These are phyloP conservation scores for Malus sylvestris DNA, from an alignment of 306 rosid species.

Conservation along the genomic window DNA sequence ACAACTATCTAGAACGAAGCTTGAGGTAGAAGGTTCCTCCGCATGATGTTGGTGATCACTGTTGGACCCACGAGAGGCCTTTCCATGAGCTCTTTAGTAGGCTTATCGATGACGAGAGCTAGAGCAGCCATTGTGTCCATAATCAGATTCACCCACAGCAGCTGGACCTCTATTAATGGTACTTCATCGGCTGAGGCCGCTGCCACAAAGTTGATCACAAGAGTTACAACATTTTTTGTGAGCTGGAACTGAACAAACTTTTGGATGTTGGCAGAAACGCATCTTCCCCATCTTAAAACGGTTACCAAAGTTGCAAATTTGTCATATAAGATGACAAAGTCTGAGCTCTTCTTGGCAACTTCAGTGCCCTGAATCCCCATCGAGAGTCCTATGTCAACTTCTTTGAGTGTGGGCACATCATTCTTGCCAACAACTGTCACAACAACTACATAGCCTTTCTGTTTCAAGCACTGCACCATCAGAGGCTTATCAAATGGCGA, in stretches of 20 bases:
- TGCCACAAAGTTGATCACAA: conserved; percentile 24
- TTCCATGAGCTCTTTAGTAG: conserved; percentile 18
- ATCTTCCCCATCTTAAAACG: conserved; percentile 29
- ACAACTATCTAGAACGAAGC: conserved; percentile 15
- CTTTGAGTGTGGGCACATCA: conserved; percentile 25
- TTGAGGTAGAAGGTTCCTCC: conserved; percentile 23
- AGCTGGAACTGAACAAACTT: conserved; percentile 35
- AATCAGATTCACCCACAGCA: conserved; percentile 28
- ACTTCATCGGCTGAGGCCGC: conserved; percentile 17
- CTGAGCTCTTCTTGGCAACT: conserved; percentile 23
- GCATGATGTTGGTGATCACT: conserved; percentile 26
- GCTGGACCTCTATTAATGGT: conserved; percentile 15
- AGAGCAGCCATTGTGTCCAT: conserved; percentile 25
- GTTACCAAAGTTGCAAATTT: conserved; percentile 23
- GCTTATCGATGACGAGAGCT: conserved; percentile 28
- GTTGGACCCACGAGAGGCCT: conserved; percentile 8
- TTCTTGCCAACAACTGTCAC: conserved; percentile 28
- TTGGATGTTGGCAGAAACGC: conserved; percentile 26
- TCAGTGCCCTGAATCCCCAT: conserved; percentile 33
- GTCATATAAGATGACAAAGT: conserved; percentile 23
- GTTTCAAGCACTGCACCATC: conserved; percentile 32
- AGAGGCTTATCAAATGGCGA: conserved; percentile 28
- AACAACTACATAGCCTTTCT: conserved; percentile 32
- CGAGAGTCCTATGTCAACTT: conserved; percentile 31
- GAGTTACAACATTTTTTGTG: conserved; percentile 17